phyloP scores from a whole-genome alignment of 192 early-diverging fungal species.

The Backusella mclennaniae region DNA sequence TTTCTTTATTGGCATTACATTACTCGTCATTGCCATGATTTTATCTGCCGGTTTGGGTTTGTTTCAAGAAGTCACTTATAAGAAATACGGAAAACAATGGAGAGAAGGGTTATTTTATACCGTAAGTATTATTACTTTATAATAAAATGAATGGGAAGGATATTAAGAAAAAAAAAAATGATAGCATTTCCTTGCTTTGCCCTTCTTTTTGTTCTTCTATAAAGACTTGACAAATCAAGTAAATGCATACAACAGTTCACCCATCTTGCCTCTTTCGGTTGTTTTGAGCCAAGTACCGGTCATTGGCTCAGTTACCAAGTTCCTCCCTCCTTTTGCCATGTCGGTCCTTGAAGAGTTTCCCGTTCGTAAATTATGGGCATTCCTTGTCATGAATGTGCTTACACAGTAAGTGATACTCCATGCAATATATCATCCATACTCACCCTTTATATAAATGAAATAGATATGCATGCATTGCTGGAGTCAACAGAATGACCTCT shows the following conservation, averaged over 20 bases:
- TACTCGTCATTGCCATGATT: conserved; percentile 71
- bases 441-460: background rate
- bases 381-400: conserved; percentile 64
- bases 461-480: conserved; percentile 83
- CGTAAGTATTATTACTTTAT: conserved; percentile 30
- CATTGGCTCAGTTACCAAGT: background rate
- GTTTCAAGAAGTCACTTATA: conserved; percentile 79
- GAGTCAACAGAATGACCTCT: conserved; percentile 78
- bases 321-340: background rate
- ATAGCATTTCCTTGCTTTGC: conserved; percentile 77
- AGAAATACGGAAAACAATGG: conserved; percentile 79
- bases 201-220: conserved; percentile 75
- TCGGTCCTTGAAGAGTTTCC: background rate
- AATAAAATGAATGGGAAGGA: background rate
- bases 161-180: background rate
- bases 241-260: conserved; percentile 54
- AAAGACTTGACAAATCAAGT: conserved; percentile 64
- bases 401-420: conserved; percentile 66
- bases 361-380: conserved; percentile 71
- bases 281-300: conserved; percentile 13
- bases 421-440: background rate
- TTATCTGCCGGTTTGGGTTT: conserved; percentile 80
- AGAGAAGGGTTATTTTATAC: conserved; percentile 88
- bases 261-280: conserved; percentile 32
- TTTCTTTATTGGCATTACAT: conserved; percentile 52